A percentile compares a stretch with the other conserved stretches of the same genome.
phyloP scores from a whole-genome alignment of 495 filamentous ascomycete genomes.

The Hypoxylon lienhwacheense region DNA sequence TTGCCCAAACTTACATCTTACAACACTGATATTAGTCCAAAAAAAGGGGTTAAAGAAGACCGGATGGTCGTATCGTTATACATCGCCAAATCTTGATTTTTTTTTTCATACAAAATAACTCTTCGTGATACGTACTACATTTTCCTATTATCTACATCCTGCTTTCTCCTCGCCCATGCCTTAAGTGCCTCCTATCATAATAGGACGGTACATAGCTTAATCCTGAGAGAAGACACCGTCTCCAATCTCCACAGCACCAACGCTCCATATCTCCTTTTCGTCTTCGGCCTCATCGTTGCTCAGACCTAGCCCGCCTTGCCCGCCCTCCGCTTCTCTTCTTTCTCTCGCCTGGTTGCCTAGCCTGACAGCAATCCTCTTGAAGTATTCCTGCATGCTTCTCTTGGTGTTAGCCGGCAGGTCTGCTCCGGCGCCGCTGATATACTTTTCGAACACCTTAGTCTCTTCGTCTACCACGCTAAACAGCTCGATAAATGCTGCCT shows the following conservation, averaged over 20 bases:
- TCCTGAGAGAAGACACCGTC: conserved; percentile 58
- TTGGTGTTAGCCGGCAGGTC: conserved; percentile 69
- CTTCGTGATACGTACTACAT: conserved; percentile 5
- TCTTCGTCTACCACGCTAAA: conserved; percentile 90
- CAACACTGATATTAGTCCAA: too few relatives aligned
- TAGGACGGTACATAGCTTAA: not conserved
- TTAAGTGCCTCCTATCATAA: conserved; percentile 2
- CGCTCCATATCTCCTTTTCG: conserved; percentile 92
- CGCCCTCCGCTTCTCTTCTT: conserved; percentile 85
- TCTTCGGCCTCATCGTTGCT: conserved; percentile 90
- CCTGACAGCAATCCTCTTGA: conserved; percentile 85
- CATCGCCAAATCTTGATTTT: conserved; percentile 1
- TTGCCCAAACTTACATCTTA: too few relatives aligned
- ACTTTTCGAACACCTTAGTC: conserved; percentile 86
- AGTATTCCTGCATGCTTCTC: conserved; percentile 95
- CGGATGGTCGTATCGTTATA: too few relatives aligned
- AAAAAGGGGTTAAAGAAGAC: too few relatives aligned
- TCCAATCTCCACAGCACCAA: conserved; percentile 87
- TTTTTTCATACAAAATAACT: conserved; percentile 9
- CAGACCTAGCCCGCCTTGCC: conserved; percentile 79
- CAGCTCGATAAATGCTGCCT: conserved; percentile 92
- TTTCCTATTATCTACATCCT: not conserved
- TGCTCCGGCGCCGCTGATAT: conserved; percentile 54
- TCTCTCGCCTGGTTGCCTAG: conserved; percentile 83
- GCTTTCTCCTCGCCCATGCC: not conserved